Evolutionary conservation across 176 grass and related monocot genomes (phyloP).

Genomic region (Triticum turgidum): DNA sequence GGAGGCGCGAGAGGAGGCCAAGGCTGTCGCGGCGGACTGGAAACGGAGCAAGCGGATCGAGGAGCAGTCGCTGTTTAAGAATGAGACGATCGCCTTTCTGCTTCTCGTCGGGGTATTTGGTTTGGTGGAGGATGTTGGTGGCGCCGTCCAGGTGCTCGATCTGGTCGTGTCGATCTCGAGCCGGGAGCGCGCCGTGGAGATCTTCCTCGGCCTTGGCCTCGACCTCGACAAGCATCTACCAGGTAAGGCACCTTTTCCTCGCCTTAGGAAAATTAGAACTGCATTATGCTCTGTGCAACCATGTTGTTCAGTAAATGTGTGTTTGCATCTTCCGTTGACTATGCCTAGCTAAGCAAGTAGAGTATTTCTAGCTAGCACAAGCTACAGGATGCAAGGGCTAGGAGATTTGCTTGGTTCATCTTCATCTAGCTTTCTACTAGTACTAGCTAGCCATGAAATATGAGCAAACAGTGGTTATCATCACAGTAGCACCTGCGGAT

Average conservation of each 20-base stretch:
- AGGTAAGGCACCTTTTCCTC: constrained; percentile 13
- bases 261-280: neutral
- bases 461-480: neutral
- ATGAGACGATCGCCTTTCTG: constrained; percentile 45
- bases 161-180: constrained; percentile 28
- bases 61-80: constrained; percentile 25
- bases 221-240: constrained; percentile 33
- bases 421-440: too few relatives aligned
- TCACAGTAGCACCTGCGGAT: neutral
- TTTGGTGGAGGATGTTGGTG: constrained; percentile 45
- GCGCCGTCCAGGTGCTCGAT: constrained; percentile 31
- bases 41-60: constrained; percentile 40
- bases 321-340: neutral
- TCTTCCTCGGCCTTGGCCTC: constrained; percentile 36
- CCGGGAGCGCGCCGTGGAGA: constrained; percentile 40
- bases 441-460: too few relatives aligned
- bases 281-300: neutral
- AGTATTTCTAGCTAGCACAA: neutral
- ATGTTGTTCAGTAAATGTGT: neutral
- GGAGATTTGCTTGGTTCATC: neutral
- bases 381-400: neutral
- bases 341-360: neutral
- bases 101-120: constrained; percentile 46
- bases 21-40: constrained; percentile 39
- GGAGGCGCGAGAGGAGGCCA: constrained; percentile 40